A percentile compares a stretch with the other conserved stretches of the same genome.
phyloP scores from a whole-genome alignment of 768 basidiomycete genomes.

The Ramaria rubella region DNA sequence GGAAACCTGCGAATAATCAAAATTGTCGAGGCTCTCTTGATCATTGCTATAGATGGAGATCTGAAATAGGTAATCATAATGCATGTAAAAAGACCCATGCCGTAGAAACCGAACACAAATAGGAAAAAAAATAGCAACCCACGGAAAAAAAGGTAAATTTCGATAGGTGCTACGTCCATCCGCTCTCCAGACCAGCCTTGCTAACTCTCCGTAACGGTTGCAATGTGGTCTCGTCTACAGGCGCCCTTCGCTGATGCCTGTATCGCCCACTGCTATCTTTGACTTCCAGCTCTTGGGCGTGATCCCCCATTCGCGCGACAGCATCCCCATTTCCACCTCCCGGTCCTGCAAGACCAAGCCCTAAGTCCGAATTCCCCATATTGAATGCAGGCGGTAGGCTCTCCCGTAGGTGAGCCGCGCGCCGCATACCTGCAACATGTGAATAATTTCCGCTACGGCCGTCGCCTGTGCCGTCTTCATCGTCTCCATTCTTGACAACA shows the following conservation, averaged over 20 bases:
- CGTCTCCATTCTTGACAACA: constrained; percentile 42
- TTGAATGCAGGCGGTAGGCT: constrained; percentile 58
- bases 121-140: neutral
- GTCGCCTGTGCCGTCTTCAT: constrained; percentile 25
- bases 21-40: too few relatives aligned
- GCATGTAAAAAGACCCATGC: too few relatives aligned
- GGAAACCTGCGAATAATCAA: too few relatives aligned
- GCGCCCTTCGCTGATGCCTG: constrained; percentile 78
- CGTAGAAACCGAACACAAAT: neutral
- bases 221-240: constrained; percentile 80
- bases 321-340: constrained; percentile 24
- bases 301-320: constrained; percentile 48
- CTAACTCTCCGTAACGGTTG: constrained; percentile 88
- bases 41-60: too few relatives aligned
- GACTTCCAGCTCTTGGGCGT: constrained; percentile 82
- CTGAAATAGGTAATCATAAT: too few relatives aligned
- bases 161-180: constrained; percentile 9
- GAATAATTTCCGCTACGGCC: constrained; percentile 31
- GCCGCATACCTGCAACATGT: constrained; percentile 41
- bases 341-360: constrained; percentile 24
- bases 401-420: constrained; percentile 65
- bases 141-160: neutral
- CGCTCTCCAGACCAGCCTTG: constrained; percentile 86
- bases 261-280: constrained; percentile 82
- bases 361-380: constrained; percentile 23